Base-by-base conservation (phyloP, 2,329 filamentous ascomycete genomes). In the Cucurbitaria berberidis region DNA sequence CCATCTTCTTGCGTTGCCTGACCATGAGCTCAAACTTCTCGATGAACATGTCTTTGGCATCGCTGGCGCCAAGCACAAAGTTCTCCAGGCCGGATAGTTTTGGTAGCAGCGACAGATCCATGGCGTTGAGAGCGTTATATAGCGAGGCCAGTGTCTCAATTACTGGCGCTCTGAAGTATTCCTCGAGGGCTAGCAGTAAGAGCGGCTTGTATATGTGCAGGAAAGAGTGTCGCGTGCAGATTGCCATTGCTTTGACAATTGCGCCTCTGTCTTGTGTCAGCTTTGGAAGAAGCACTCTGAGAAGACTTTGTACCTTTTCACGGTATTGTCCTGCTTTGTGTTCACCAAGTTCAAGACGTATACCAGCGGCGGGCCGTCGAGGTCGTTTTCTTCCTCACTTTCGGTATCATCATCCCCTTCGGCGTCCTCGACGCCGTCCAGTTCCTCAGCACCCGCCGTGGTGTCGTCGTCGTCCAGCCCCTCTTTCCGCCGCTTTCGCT, bases 161-260 rank as follows among this genome's bases (percentile, higher is more conserved):
- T 29, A 90, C 88, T 0, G 95, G 95, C 0, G 89, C 87, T 70
- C 96, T 95, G 78, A 98, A 99, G 75, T 99, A 99, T 71, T 98
- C 93, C 69, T 99, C 93, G 46, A 99, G 81, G 0, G 95, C 95
- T 38, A 99, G 79, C 32, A 99, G 81, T 45, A 99, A 82, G 34
- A 99, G 82, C 24, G 95, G 95, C 90, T 99, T 99, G 80, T 99
- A 99, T 60, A 99, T 99, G 77, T 99, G 95, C 63, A 99, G 79
- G 76, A 99, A 99, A 3, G 95, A 93, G 80, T 99, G 95, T 38
- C 95, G 84, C 7, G 95, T 99, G 80, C 95, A 99, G 64, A 99
- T 97, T 26, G 95, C 95, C 95, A 99, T 99, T 36, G 95, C 91
- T 74, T 98, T 98, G 53, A 98, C 93, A 44, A 97, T 84, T 18